A percentile compares a stretch with the other conserved stretches of the same genome.
These are phyloP conservation scores for Eucalyptus shirleyi DNA, from an alignment of 345 rosid species.

Conservation along the genomic window DNA sequence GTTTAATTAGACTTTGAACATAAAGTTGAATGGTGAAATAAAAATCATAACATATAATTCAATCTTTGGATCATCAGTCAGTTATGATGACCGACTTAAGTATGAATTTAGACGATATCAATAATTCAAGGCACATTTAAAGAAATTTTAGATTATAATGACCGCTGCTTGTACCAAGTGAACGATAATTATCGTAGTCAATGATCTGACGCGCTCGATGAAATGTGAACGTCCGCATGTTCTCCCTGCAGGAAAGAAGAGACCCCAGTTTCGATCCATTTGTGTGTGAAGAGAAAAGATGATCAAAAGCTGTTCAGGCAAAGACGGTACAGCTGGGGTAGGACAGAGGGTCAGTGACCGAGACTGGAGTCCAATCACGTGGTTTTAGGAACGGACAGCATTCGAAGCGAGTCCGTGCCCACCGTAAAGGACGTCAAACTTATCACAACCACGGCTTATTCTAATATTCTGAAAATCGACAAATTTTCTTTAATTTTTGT, in stretches of 20 bases:
- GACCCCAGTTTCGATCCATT: too few relatives aligned
- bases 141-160: not conserved
- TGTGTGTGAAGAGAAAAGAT: too few relatives aligned
- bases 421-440: not conserved
- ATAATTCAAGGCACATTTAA: not conserved
- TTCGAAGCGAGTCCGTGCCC: not conserved
- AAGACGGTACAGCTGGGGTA: not conserved
- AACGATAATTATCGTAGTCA: not conserved
- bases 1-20: not conserved
- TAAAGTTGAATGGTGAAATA: not conserved
- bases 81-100: not conserved
- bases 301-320: too few relatives aligned
- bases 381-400: not conserved
- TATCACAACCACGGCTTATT: not conserved
- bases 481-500: not conserved
- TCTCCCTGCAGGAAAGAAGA: not conserved
- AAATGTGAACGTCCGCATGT: not conserved
- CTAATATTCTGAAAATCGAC: not conserved
- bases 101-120: not conserved
- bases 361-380: not conserved
- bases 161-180: not conserved
- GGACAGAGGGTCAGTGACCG: not conserved
- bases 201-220: not conserved
- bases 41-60: not conserved
- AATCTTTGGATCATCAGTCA: fast-evolving